These are phyloP conservation scores for Camptophora hylomeconis DNA, from an alignment of 2,329 filamentous ascomycete species.

Conservation along the genomic window DNA sequence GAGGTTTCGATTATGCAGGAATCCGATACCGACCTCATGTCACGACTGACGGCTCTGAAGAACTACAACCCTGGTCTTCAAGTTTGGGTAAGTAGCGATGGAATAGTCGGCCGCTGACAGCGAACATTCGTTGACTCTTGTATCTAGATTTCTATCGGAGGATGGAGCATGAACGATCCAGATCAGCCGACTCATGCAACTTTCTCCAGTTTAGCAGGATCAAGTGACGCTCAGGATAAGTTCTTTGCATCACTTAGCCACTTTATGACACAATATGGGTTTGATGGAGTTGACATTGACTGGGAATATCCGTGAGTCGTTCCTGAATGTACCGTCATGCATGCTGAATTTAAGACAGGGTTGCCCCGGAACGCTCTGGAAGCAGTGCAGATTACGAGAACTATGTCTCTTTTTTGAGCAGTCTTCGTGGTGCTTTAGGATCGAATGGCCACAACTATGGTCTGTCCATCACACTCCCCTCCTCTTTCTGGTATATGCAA, in stretches of 20 bases:
- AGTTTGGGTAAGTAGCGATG: slow-evolving; percentile 22
- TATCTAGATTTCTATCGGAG: too few species aligned
- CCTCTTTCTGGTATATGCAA: slow-evolving; percentile 19
- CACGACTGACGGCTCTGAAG: slow-evolving; percentile 23
- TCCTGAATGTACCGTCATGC: too few species aligned
- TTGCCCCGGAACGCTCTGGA: slow-evolving; percentile 12
- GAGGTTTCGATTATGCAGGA: slow-evolving; percentile 18
- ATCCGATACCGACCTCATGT: slow-evolving; percentile 12
- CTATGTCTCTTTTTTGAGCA: slow-evolving; percentile 11
- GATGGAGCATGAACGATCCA: too few species aligned
- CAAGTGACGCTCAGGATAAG: too few species aligned
- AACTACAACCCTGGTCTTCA: slow-evolving; percentile 17
- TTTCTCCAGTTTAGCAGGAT: too few species aligned
- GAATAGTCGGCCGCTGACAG: too few species aligned
- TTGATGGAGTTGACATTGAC: slow-evolving; percentile 18
- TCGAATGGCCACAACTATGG: slow-evolving; percentile 5
- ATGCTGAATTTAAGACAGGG: too few species aligned
- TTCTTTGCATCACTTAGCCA: slow-evolving; percentile 10
- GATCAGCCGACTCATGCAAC: too few species aligned
- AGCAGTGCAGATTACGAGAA: slow-evolving; percentile 11
- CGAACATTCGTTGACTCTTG: too few species aligned
- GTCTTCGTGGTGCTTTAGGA: slow-evolving; percentile 4
- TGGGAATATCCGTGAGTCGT: slow-evolving; percentile 20
- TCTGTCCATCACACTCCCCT: slow-evolving; percentile 12
- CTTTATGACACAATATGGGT: slow-evolving; percentile 17